Base-by-base conservation (phyloP, 345 rosid genomes). In the Turnera subulata region DNA sequence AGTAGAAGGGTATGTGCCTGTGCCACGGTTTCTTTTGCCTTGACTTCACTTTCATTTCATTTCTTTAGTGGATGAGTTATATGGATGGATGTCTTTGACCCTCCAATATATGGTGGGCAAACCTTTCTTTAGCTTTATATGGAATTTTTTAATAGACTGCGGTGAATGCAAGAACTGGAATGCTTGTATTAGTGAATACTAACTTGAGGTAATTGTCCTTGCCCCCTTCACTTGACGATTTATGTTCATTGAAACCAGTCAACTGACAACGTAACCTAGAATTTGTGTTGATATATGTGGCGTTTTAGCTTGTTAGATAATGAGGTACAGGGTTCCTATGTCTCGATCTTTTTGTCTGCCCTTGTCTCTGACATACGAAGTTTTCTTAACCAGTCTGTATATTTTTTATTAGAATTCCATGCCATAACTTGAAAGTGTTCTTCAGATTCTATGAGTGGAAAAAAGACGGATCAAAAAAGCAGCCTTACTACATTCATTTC, bases 401-500 rank as follows among this genome's bases (percentile, higher is more conserved):
- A n/a, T 11, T 20, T 58, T 6, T 63, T 49, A 12, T n/a, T 43
- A 38, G 10, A 1, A 37, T 62, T 16, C 29, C 38, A 23, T 64
- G 54, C 19, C 9, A 23, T 26, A 38, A 44, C 40, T 43, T 64
- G 23, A 33, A 56, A 50, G 6, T 39, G 44, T 47, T 33, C 15
- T 64, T 53, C 77, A 86, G 98, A 73, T 92, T 92, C 73, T 92
- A 86, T 60, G 98, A 92, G 81, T 92, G 98, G 97, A 92, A 83
- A 63, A 92, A 84, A 59, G 95, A 89, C 62, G 96, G 88, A 29
- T 82, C 98, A 1, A 89, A 82, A 57, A 89, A 83, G 73, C 98
- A 89, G 73, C 97, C 98, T 9, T 86, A 83, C 75, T 83, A 83
- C 68, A 69, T 92, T 64, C 95, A 89, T 78, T 92, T 83, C 71